A percentile compares a stretch with the other conserved stretches of the same genome.
Evolutionary conservation across 2,329 filamentous ascomycete genomes (phyloP).

Genomic region (Teratosphaeria viscida): DNA sequence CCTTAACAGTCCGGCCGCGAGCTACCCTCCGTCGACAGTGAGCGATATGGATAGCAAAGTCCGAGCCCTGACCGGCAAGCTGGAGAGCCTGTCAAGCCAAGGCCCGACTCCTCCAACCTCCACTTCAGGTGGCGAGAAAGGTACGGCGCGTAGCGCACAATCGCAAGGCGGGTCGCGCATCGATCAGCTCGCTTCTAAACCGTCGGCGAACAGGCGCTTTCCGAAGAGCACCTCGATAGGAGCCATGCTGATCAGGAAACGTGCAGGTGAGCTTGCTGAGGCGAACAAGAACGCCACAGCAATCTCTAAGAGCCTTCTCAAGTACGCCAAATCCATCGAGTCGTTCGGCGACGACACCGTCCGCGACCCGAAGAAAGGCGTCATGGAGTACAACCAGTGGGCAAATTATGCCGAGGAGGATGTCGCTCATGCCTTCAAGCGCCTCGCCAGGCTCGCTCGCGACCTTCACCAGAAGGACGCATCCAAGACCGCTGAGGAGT

Average conservation of each 20-base stretch:
- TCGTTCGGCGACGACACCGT: not conserved
- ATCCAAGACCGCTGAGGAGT: conserved; percentile 14
- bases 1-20: conserved; percentile 8
- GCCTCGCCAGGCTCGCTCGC: conserved; percentile 22
- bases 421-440: conserved; percentile 16
- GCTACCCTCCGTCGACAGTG: not conserved
- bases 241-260: not conserved
- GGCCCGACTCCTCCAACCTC: not conserved
- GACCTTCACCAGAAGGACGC: conserved; percentile 21
- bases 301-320: not conserved
- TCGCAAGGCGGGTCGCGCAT: not conserved
- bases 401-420: conserved; percentile 22
- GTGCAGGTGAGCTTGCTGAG: not conserved
- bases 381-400: conserved; percentile 23
- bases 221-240: not conserved
- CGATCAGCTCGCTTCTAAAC: not conserved
- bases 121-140: not conserved
- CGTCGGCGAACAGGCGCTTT: not conserved
- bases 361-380: not conserved
- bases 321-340: not conserved
- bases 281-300: not conserved
- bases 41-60: conserved; percentile 1
- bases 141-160: not conserved
- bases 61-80: not conserved
- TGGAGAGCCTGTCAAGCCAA: not conserved